Evolutionary conservation across 768 basidiomycete genomes (phyloP).

Genomic region (Leccinum ochraceum): DNA sequence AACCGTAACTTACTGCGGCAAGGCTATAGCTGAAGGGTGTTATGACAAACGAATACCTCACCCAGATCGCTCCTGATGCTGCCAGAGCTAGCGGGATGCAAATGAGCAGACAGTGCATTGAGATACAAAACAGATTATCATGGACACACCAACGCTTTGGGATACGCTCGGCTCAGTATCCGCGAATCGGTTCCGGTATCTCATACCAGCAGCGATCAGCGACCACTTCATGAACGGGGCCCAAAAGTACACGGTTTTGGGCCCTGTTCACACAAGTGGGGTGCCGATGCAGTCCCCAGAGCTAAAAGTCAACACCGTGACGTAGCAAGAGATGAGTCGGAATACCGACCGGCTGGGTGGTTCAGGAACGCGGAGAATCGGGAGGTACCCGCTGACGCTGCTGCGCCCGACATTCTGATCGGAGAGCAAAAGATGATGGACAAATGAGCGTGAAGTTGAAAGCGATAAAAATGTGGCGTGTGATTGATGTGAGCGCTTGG

Average conservation of each 20-base stretch:
- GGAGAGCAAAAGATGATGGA: constrained; percentile 3
- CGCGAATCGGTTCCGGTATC: constrained; percentile 85
- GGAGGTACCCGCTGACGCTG: constrained; percentile 70
- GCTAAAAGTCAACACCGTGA: constrained; percentile 5
- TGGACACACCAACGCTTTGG: constrained; percentile 81
- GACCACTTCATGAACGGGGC: constrained; percentile 94
- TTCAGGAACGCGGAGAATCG: constrained; percentile 85
- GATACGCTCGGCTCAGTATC: constrained; percentile 85
- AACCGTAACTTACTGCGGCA: constrained; percentile 68
- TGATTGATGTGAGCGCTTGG: constrained; percentile 6
- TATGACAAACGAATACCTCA: constrained; percentile 95
- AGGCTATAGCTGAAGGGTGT: constrained; percentile 92
- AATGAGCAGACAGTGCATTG: constrained; percentile 3
- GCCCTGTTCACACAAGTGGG: constrained; percentile 46
- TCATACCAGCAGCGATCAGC: constrained; percentile 77
- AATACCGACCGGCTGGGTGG: constrained; percentile 52
- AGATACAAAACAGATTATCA: background rate
- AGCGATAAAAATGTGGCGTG: constrained; percentile 7
- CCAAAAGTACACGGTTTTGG: constrained; percentile 98
- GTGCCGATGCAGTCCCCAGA: constrained; percentile 2
- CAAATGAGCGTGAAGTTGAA: background rate
- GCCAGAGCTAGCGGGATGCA: constrained; percentile 62
- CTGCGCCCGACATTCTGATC: constrained; percentile 74
- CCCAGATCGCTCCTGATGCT: constrained; percentile 97
- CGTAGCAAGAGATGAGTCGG: background rate